Evolutionary conservation across 306 rosid species (phyloP).

Genomic region (Cucurbita maxima): DNA sequence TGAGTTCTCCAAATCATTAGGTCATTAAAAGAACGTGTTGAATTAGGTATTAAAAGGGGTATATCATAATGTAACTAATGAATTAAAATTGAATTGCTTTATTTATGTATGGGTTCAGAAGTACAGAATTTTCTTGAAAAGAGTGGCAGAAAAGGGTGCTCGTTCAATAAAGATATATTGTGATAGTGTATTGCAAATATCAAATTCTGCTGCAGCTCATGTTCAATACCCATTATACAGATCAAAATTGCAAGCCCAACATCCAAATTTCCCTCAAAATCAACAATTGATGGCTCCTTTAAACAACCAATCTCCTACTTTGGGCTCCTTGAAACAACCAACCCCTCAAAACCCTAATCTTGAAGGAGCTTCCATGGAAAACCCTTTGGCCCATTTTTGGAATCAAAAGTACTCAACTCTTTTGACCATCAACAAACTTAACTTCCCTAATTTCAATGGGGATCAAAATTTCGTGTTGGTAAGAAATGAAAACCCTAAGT

Average conservation of each 20-base stretch:
- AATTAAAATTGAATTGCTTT: not conserved
- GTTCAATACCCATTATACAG: not conserved
- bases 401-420: not conserved
- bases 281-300: not conserved
- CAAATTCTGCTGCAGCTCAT: not conserved
- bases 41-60: too few relatives aligned
- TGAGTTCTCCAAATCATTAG: too few relatives aligned
- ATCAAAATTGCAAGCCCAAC: not conserved
- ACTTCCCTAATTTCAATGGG: not conserved
- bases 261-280: not conserved
- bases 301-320: not conserved
- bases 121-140: conserved; percentile 7
- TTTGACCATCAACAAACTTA: not conserved
- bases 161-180: not conserved
- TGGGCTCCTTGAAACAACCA: not conserved
- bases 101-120: not conserved
- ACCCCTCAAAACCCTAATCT: not conserved
- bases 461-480: not conserved
- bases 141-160: conserved; percentile 2
- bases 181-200: not conserved
- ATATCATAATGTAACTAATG: not conserved
- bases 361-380: not conserved
- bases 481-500: not conserved
- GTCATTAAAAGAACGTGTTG: too few relatives aligned
- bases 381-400: not conserved